Conservation (phyloP, 2,329 filamentous ascomycete genomes). For the Verticillium longisporum region DNA sequence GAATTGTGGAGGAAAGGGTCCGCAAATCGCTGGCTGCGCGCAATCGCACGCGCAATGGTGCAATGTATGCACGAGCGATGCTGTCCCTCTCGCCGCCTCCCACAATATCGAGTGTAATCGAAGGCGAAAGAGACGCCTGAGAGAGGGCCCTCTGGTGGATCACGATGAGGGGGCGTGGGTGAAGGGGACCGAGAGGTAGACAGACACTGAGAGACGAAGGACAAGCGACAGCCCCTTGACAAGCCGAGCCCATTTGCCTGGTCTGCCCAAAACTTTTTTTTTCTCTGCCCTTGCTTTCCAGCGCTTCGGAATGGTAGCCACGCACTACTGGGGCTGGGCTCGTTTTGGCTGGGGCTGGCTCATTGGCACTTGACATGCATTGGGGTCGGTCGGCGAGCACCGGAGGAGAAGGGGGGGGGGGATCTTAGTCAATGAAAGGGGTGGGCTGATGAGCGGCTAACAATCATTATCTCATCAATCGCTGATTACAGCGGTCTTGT, state of each 20-base stretch:
- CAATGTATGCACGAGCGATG: neutral
- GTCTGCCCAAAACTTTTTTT: neutral
- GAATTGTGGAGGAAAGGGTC: neutral
- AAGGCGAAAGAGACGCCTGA: neutral
- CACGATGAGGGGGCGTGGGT: neutral
- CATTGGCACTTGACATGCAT: neutral
- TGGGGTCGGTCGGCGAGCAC: neutral
- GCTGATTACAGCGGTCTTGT: neutral
- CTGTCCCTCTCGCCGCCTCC: neutral
- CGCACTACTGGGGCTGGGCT: neutral
- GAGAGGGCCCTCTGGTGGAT: neutral
- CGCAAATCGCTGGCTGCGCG: neutral
- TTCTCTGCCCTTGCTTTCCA: neutral
- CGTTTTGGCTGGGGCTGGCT: neutral
- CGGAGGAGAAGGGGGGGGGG: neutral
- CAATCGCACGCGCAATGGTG: neutral
- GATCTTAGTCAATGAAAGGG: neutral
- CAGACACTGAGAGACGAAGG: too few relatives aligned
- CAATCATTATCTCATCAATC: constrained; percentile 1
- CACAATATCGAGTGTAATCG: neutral
- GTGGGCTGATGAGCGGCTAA: neutral
- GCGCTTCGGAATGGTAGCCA: neutral
- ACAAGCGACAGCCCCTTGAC: too few relatives aligned
- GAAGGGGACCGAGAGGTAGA: too few relatives aligned
- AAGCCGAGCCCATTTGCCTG: too few relatives aligned